Evolutionary conservation across 257 asterid genomes (phyloP).

Genomic region (Solanum tarijense): DNA sequence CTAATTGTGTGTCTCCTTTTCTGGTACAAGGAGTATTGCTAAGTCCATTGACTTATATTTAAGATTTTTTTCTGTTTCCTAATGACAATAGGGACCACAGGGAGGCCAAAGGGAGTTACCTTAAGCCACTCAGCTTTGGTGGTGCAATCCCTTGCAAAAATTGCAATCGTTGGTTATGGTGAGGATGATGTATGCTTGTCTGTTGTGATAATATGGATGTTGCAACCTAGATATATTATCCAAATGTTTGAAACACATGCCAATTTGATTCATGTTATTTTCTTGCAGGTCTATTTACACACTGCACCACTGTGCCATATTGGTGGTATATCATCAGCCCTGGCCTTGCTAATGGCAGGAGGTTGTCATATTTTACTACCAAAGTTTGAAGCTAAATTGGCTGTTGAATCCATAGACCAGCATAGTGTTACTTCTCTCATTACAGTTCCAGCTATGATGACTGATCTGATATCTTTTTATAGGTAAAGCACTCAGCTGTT

Average conservation of each 20-base stretch:
- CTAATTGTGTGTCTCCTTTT: background rate
- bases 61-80: background rate
- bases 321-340: slow-evolving; percentile 90
- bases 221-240: background rate
- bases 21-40: background rate
- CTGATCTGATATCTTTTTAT: slow-evolving; percentile 54
- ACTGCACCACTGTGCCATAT: slow-evolving; percentile 87
- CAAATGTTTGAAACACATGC: background rate
- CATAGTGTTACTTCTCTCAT: slow-evolving; percentile 61
- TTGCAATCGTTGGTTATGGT: slow-evolving; percentile 60
- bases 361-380: slow-evolving; percentile 71
- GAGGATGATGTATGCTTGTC: slow-evolving; percentile 63
- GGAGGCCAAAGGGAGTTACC: slow-evolving; percentile 82
- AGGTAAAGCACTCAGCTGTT: slow-evolving; percentile 21
- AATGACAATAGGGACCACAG: slow-evolving; percentile 61
- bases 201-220: background rate
- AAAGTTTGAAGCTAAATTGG: slow-evolving; percentile 57
- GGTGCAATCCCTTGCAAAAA: slow-evolving; percentile 80
- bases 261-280: background rate
- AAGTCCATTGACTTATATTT: background rate
- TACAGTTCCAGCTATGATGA: slow-evolving; percentile 89
- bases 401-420: slow-evolving; percentile 45
- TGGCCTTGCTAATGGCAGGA: slow-evolving; percentile 83
- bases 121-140: slow-evolving; percentile 67
- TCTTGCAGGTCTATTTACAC: slow-evolving; percentile 64